These are phyloP conservation scores for Centella asiatica DNA, from an alignment of 129 eudicot species.

Conservation along the genomic window DNA sequence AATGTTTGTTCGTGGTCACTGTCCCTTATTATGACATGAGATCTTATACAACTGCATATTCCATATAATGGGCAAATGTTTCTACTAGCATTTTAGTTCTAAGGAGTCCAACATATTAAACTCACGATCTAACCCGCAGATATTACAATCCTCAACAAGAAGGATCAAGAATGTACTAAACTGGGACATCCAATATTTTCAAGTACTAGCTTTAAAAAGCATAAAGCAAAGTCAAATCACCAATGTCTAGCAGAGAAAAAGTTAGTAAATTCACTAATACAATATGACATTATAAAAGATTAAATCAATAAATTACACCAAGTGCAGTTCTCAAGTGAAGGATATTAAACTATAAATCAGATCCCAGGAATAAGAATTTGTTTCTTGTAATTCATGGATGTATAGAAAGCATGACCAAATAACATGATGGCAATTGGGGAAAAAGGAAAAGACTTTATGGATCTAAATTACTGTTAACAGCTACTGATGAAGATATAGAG, in stretches of 20 bases:
- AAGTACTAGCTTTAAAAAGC: slow-evolving; percentile 3
- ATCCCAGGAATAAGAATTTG: slow-evolving; percentile 1
- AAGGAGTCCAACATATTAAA: no score
- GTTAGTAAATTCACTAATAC: background rate
- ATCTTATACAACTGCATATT: background rate
- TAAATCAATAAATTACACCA: background rate
- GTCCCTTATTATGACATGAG: background rate
- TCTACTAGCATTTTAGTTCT: no score
- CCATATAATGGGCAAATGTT: no score
- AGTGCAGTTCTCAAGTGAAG: background rate
- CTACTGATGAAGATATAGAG: background rate
- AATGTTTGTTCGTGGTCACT: background rate
- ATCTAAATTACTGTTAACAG: background rate
- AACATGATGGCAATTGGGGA: background rate
- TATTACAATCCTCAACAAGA: background rate
- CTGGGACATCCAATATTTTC: background rate
- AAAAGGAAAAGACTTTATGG: background rate
- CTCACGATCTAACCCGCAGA: background rate
- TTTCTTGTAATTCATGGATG: background rate
- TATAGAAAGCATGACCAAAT: background rate
- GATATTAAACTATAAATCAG: background rate
- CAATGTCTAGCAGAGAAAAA: background rate
- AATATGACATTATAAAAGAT: background rate
- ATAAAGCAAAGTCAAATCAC: slow-evolving; percentile 3
- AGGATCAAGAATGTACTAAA: background rate